Conservation (phyloP, 1,284 basidiomycete genomes). For the Psilocybe mexicana region DNA sequence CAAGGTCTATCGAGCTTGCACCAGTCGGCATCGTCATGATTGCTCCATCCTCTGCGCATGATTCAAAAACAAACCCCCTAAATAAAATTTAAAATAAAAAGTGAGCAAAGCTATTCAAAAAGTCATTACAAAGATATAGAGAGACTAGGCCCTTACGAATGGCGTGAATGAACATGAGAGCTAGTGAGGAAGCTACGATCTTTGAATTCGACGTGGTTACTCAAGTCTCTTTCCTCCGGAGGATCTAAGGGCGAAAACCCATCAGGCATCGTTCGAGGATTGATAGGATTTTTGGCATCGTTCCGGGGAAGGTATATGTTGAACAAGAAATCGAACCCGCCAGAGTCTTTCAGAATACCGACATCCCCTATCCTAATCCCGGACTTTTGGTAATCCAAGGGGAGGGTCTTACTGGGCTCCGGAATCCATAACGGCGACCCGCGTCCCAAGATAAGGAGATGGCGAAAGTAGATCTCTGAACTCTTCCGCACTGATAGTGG, state of each 20-base stretch:
- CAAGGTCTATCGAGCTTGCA: constrained; percentile 13
- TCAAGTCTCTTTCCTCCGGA: not conserved
- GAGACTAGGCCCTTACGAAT: not conserved
- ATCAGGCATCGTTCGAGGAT: constrained; percentile 26
- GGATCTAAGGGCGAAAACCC: constrained; percentile 23
- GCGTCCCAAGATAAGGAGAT: constrained; percentile 18
- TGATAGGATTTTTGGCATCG: constrained; percentile 15
- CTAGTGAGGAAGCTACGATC: not conserved
- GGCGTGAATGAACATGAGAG: not conserved
- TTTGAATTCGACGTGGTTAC: not conserved
- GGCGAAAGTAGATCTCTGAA: constrained; percentile 17
- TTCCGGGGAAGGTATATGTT: constrained; percentile 25
- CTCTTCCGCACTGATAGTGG: not conserved
- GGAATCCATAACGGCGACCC: constrained; percentile 34
- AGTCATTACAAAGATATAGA: not conserved
- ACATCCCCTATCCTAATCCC: constrained; percentile 35
- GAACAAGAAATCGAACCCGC: constrained; percentile 32
- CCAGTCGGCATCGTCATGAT: constrained; percentile 29
- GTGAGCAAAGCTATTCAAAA: not conserved
- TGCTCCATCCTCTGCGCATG: constrained; percentile 4
- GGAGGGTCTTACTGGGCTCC: constrained; percentile 21
- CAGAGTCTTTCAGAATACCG: constrained; percentile 28
- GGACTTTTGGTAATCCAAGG: constrained; percentile 21
- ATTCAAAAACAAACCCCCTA: not conserved
- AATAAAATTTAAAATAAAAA: not conserved